Conservation (phyloP, 1,284 basidiomycete genomes). For the Lentinus polychrous region DNA sequence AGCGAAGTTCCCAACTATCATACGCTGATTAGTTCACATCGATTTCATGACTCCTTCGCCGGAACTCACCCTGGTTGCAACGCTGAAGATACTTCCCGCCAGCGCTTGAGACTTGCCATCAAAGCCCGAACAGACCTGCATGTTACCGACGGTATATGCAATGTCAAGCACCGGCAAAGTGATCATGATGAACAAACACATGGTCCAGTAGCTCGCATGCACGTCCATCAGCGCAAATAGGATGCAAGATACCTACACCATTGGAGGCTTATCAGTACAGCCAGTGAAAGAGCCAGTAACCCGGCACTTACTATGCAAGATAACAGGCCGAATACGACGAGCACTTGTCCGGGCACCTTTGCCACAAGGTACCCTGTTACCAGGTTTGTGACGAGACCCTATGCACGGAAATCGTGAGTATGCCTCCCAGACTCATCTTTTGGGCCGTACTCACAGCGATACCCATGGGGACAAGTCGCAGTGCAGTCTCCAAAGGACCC, state of each 20-base stretch:
- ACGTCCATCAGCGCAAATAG: conserved; percentile 28
- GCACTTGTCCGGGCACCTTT: conserved; percentile 20
- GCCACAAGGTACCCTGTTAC: conserved; percentile 23
- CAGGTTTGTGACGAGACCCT: conserved; percentile 24
- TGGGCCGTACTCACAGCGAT: conserved; percentile 13
- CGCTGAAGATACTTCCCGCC: conserved; percentile 31
- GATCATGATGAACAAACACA: conserved; percentile 26
- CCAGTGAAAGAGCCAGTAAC: background rate
- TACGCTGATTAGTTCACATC: background rate
- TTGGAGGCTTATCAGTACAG: background rate
- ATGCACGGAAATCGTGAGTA: background rate
- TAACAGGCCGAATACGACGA: conserved; percentile 23
- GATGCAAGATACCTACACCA: conserved; percentile 22
- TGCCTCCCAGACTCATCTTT: background rate
- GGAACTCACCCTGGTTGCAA: conserved; percentile 26
- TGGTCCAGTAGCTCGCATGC: conserved; percentile 26
- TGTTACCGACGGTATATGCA: conserved; percentile 29
- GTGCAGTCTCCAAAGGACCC: conserved; percentile 25
- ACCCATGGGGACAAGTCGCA: conserved; percentile 26
- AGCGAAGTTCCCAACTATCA: conserved; percentile 28
- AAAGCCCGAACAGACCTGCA: conserved; percentile 26
- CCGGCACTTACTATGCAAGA: conserved; percentile 21
- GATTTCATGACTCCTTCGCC: background rate
- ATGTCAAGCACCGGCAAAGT: conserved; percentile 21
- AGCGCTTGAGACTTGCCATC: conserved; percentile 30